Base-by-base conservation (phyloP, 139 green algal species). In the Chlorella sp. region DNA sequence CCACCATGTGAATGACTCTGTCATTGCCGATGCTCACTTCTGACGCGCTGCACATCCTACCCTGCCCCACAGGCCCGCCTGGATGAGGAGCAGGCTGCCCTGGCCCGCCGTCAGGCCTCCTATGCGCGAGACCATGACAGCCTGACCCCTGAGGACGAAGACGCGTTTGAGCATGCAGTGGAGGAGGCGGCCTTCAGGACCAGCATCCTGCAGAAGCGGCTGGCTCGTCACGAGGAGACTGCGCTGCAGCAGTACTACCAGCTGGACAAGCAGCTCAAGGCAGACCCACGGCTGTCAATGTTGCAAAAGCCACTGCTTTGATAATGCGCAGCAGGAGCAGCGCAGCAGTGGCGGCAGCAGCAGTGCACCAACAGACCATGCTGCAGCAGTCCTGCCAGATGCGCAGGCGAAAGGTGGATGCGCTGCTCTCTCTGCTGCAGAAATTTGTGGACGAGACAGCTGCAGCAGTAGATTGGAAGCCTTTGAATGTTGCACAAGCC, bases 231-330 rank as follows among this genome's bases (percentile, higher is more conserved):
- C 76, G 90, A 96, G 74, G 91, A 95, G 82, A 80, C 89, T 62
- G 88, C 91, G n/a, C 80, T 95, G 51, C 76, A 91, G 62, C 91
- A 92, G 80, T 96, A 93, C 82, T 92, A 92, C 70, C 81, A 91
- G 51, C 77, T 96, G 33, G 91, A 96, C 71, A 76, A 83, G 42
- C 88, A 86, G 83, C 83, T 96, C 33, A 63, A 87, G 2, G 31
- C 34, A 20, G 91, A 96, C 71, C 31, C 77, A 5, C 74, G 91
- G 31, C 85, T 96, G 5, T 73, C 74, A 27, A 69, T 73, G 61
- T 75, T 91, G 74, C 74, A n/a, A n/a, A n/a, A n/a, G n/a, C n/a
- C n/a, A n/a, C n/a, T n/a, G n/a, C n/a, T n/a, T n/a, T n/a, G n/a
- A n/a, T n/a, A n/a, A n/a, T n/a, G n/a, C n/a, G n/a, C n/a, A n/a